Base-by-base conservation (phyloP, 2,329 filamentous ascomycete genomes). In the Paecilomyces variotii region DNA sequence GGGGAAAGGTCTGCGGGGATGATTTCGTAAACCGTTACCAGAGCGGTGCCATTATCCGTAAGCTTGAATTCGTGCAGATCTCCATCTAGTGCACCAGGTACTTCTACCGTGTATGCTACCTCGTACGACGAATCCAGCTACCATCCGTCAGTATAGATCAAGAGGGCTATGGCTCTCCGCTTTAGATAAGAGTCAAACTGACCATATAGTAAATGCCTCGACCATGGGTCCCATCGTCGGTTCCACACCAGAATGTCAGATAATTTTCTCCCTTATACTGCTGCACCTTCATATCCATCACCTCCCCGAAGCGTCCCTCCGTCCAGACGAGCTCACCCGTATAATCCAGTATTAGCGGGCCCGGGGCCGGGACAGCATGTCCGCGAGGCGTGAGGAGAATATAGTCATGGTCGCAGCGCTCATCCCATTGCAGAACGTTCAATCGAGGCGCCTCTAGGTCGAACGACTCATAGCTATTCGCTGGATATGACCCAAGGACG, bases 181-280 rank as follows among this genome's bases (percentile, higher is more conserved):
- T 19, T 19, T 39, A 4, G 12, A 39, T 6, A 19, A 19, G 35
- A 14, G n/a, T n/a, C 35, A 30, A 19, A 39, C 39, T 45, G 39
- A 45, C 39, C 39, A 45, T 45, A 24, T 45, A 45, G 39, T 45
- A 45, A 14, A 45, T 24, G 7, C 39, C 39, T 45, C 39, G 39
- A 2, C 79, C 78, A 62, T 79, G 74, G 3, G 77, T 78, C 6
- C 77, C 75, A 56, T 79, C 75, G 30, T 75, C 72, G 49, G 77
- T 76, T 30, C 79, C 79, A 30, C 76, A 72, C 78, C 78, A 80
- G 61, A 79, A 80, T 0, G 78, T 79, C 57, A 80, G 61, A 63
- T 78, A 79, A 25, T 72, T 63, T 60, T 79, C 62, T 9, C 74
- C 77, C 57, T 71, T 72, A 59, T 77, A 80, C 19, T 66, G 63